Percentiles rank a stretch among this genome's conserved stretches.
phyloP scores from a whole-genome alignment of 257 asterid species.

The Primulina tabacum region DNA sequence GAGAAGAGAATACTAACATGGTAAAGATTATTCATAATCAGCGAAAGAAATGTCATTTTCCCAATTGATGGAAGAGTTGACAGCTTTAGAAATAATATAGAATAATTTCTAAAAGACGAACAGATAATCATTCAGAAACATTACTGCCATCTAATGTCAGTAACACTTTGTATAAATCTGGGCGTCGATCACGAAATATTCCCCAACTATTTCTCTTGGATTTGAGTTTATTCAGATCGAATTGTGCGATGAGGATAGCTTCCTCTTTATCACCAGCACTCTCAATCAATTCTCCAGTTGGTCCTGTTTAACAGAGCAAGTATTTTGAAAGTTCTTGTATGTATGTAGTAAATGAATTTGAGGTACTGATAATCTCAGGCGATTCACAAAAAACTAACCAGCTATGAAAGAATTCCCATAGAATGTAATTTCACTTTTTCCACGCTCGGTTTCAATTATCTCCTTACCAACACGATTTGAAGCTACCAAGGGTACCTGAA shows the following conservation, averaged over 20 bases:
- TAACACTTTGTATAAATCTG: slow-evolving; percentile 91
- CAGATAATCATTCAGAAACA: slow-evolving; percentile 37
- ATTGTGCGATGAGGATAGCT: slow-evolving; percentile 72
- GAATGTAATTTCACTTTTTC: slow-evolving; percentile 80
- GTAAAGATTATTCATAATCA: no score
- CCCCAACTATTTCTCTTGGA: slow-evolving; percentile 88
- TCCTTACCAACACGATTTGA: slow-evolving; percentile 94
- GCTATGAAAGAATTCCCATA: slow-evolving; percentile 92
- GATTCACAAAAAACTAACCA: slow-evolving; percentile 43
- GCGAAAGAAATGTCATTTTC: no score
- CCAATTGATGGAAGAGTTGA: not conserved
- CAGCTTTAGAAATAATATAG: not conserved
- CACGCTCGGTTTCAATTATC: slow-evolving; percentile 76
- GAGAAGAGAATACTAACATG: no score
- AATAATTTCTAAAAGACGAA: slow-evolving; percentile 5
- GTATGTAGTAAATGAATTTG: not conserved
- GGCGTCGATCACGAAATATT: slow-evolving; percentile 86
- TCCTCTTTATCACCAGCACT: slow-evolving; percentile 76
- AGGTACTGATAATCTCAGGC: slow-evolving; percentile 1
- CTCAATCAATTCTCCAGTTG: slow-evolving; percentile 79
- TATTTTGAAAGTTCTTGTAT: slow-evolving; percentile 17
- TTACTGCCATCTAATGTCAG: slow-evolving; percentile 77
- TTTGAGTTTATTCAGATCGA: slow-evolving; percentile 77
- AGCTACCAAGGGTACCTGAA: slow-evolving; percentile 88
- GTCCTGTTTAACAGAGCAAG: slow-evolving; percentile 46